Percentiles rank a stretch among this genome's conserved stretches.
phyloP scores from a whole-genome alignment of 2,329 filamentous ascomycete genomes.

The Colletotrichum chlorophyti region DNA sequence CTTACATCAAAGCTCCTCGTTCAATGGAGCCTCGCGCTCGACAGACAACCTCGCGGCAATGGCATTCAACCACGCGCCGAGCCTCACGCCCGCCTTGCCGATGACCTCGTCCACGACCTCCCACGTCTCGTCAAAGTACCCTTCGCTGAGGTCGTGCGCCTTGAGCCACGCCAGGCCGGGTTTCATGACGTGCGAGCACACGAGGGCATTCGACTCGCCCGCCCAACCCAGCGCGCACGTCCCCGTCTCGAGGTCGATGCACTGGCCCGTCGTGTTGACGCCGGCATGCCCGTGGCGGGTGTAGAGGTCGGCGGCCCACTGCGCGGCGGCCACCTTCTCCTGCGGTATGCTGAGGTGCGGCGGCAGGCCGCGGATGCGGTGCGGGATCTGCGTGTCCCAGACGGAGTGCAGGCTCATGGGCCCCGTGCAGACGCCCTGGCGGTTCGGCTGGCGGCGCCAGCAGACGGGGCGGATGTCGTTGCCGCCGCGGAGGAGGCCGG shows the following conservation, averaged over 20 bases:
- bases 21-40: not conserved
- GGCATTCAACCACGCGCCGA: slow-evolving; percentile 26
- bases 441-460: slow-evolving; percentile 20
- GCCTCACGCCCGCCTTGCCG: slow-evolving; percentile 20
- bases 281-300: slow-evolving; percentile 5
- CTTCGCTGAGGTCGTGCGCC: slow-evolving; percentile 20
- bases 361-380: slow-evolving; percentile 24
- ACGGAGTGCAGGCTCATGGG: slow-evolving; percentile 28
- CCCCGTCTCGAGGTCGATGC: slow-evolving; percentile 13
- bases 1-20: slow-evolving; percentile 14
- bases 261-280: slow-evolving; percentile 9
- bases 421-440: slow-evolving; percentile 16
- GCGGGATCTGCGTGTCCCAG: slow-evolving; percentile 29
- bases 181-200: slow-evolving; percentile 24
- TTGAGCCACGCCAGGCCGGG: slow-evolving; percentile 11
- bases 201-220: slow-evolving; percentile 18
- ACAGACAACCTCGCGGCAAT: slow-evolving; percentile 13
- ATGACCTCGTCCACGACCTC: slow-evolving; percentile 26
- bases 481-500: slow-evolving; percentile 28
- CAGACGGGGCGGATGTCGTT: slow-evolving; percentile 29
- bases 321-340: slow-evolving; percentile 21
- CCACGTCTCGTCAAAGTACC: slow-evolving; percentile 25
- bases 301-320: slow-evolving; percentile 20
- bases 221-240: slow-evolving; percentile 17
- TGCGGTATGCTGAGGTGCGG: slow-evolving; percentile 11